A percentile compares a stretch with the other conserved stretches of the same genome.
phyloP scores from a whole-genome alignment of 2,329 filamentous ascomycete species.

The Ophiosphaerella herpotricha region DNA sequence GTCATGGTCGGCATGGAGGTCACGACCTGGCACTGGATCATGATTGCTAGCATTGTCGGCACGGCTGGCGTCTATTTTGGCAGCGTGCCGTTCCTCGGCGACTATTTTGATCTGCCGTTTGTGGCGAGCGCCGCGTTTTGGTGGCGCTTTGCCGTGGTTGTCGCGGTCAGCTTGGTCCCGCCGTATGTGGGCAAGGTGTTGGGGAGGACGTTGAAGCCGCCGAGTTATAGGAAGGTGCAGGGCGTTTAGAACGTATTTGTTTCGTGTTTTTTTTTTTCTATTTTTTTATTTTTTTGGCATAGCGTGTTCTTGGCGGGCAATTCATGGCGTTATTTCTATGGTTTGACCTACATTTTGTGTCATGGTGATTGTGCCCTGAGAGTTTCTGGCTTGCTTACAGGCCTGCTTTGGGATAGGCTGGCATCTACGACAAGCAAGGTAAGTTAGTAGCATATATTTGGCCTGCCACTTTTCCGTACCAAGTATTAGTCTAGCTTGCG shows the following conservation, averaged over 20 bases:
- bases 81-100: constrained; percentile 81
- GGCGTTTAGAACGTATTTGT: constrained; percentile 54
- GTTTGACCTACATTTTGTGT: no score
- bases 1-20: constrained; percentile 97
- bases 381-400: no score
- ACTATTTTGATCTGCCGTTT: constrained; percentile 87
- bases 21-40: constrained; percentile 94
- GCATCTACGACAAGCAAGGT: no score
- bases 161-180: constrained; percentile 79
- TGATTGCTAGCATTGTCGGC: constrained; percentile 82
- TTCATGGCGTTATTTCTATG: no score
- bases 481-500: no score
- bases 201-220: constrained; percentile 82
- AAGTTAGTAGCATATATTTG: no score
- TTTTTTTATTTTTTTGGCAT: no score
- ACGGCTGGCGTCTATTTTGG: constrained; percentile 81
- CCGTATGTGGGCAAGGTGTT: constrained; percentile 88
- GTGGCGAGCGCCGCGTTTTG: constrained; percentile 79
- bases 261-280: no score
- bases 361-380: no score
- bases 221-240: constrained; percentile 92
- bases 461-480: no score
- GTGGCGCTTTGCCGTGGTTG: constrained; percentile 84
- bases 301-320: no score
- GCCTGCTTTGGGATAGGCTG: no score